A percentile compares a stretch with the other conserved stretches of the same genome.
Conservation (phyloP, 345 rosid genomes). For the Gynandropsis gynandra region DNA sequence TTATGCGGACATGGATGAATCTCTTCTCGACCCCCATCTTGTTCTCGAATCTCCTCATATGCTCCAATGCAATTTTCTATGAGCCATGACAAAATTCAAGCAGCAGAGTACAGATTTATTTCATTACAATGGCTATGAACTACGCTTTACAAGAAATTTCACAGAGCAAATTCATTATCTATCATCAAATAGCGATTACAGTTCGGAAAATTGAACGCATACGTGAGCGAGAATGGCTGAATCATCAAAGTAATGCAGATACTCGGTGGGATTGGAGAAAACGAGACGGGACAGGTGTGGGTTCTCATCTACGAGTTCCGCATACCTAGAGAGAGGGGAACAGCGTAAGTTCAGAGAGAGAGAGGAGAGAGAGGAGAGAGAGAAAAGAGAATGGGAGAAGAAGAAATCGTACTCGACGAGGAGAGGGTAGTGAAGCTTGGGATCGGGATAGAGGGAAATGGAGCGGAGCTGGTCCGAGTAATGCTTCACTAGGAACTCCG, state of each 20-base stretch:
- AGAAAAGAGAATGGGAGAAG: background rate
- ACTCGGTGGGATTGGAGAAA: constrained; percentile 46
- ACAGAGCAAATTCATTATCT: background rate
- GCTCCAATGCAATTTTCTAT: constrained; percentile 51
- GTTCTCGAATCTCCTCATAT: constrained; percentile 39
- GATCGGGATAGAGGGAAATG: constrained; percentile 57
- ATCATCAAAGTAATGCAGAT: constrained; percentile 52
- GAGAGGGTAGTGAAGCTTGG: constrained; percentile 80
- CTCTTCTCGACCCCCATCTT: constrained; percentile 52
- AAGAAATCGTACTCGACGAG: constrained; percentile 41
- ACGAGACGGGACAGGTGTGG: constrained; percentile 54
- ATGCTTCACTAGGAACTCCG: constrained; percentile 50
- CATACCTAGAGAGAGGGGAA: constrained; percentile 39
- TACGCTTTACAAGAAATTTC: background rate
- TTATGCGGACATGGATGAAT: constrained; percentile 74
- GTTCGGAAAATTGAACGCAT: constrained; percentile 12
- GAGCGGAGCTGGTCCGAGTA: constrained; percentile 57
- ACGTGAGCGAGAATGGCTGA: constrained; percentile 85
- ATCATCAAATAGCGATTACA: background rate
- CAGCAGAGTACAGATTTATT: background rate
- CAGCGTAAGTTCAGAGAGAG: background rate
- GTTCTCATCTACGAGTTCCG: constrained; percentile 65
- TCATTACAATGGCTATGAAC: background rate
- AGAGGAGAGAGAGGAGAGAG: background rate
- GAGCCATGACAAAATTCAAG: background rate